Conservation (phyloP, 176 grass and related monocot genomes). For the Otatea glauca region DNA sequence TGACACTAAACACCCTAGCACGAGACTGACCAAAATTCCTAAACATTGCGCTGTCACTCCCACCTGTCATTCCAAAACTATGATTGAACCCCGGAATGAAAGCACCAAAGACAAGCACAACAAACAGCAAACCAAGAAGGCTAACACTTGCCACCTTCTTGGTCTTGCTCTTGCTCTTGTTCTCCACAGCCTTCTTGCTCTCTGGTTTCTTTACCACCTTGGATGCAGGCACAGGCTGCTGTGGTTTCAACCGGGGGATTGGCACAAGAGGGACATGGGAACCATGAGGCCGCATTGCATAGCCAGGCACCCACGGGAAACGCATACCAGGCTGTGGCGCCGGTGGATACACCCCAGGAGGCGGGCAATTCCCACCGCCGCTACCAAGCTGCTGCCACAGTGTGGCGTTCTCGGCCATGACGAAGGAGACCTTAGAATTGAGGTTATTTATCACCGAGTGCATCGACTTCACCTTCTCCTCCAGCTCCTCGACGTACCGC, state of each 20-base stretch:
- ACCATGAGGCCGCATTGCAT: conserved; percentile 72
- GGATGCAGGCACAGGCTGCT: conserved; percentile 44
- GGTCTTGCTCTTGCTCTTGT: conserved; percentile 68
- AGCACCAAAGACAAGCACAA: conserved; percentile 61
- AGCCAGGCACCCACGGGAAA: conserved; percentile 92
- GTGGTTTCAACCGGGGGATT: conserved; percentile 81
- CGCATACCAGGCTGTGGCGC: conserved; percentile 52
- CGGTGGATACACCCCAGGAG: conserved; percentile 62
- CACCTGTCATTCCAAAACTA: conserved; percentile 51
- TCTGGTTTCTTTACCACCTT: conserved; percentile 73
- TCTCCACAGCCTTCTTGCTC: conserved; percentile 52
- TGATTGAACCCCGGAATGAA: conserved; percentile 63
- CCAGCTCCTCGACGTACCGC: conserved; percentile 83
- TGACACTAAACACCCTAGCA: conserved; percentile 63
- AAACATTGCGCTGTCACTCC: conserved; percentile 25
- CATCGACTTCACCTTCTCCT: conserved; percentile 93
- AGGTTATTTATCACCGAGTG: conserved; percentile 83
- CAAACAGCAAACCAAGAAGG: conserved; percentile 75
- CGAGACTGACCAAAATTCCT: conserved; percentile 54
- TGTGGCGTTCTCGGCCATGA: conserved; percentile 70
- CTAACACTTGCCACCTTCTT: conserved; percentile 93
- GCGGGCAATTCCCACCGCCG: conserved; percentile 44
- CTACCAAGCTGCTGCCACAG: conserved; percentile 73
- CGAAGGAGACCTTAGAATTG: conserved; percentile 82
- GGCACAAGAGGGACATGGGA: conserved; percentile 82